These are phyloP conservation scores for Tylopilus balloui DNA, from an alignment of 768 basidiomycete species.

Conservation along the genomic window DNA sequence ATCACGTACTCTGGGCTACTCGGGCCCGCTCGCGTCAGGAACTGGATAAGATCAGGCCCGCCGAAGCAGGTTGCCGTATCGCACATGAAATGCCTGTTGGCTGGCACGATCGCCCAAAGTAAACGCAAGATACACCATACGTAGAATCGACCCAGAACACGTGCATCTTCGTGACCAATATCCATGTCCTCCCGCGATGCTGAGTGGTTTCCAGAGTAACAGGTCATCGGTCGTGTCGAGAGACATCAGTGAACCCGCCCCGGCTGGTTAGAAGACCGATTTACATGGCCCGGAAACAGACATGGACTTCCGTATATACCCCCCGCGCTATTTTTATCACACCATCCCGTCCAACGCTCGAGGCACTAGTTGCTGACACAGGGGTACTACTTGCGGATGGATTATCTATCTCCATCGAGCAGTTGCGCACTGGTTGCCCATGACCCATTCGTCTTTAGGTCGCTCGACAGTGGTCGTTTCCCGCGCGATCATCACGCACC, in stretches of 20 bases:
- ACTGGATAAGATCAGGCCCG: too few species aligned
- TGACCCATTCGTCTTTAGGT: background rate
- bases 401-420: too few species aligned
- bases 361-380: too few species aligned
- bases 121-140: background rate
- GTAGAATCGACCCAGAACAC: too few species aligned
- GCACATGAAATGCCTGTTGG: background rate
- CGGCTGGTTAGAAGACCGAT: too few species aligned
- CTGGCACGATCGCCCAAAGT: background rate
- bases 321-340: too few species aligned
- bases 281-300: slow-evolving; percentile 1
- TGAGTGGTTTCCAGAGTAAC: background rate
- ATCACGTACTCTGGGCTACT: background rate
- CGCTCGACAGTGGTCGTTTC: background rate
- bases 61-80: background rate
- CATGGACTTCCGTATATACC: too few species aligned
- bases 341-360: too few species aligned
- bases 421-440: too few species aligned
- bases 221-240: background rate
- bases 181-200: background rate
- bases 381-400: too few species aligned
- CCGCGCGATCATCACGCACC: slow-evolving; percentile 13
- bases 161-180: slow-evolving; percentile 4
- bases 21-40: background rate
- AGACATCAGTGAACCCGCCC: background rate